These are phyloP conservation scores for Aphanomyces invadans DNA, from an alignment of 352 stramenopile genomes.

Conservation along the genomic window DNA sequence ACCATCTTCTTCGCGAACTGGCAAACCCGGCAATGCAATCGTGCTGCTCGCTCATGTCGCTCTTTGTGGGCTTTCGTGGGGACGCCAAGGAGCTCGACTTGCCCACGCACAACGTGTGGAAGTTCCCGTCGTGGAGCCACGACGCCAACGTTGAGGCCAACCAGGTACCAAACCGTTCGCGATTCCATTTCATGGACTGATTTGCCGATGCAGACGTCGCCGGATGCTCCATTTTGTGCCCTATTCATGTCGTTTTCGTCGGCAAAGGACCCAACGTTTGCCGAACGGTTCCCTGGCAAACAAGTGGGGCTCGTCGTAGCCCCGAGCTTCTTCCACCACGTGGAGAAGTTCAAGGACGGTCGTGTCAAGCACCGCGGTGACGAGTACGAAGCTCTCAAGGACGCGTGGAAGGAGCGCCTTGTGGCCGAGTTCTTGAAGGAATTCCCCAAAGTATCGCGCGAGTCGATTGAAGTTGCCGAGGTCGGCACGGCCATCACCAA, in stretches of 20 bases:
- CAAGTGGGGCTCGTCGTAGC: constrained; percentile 28
- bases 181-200: too few species aligned
- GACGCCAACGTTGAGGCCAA: constrained; percentile 29
- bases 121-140: constrained; percentile 31
- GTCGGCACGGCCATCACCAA: constrained; percentile 37
- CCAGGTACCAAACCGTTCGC: constrained; percentile 3
- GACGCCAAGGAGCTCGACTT: constrained; percentile 24
- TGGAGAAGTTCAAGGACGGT: constrained; percentile 31
- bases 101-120: constrained; percentile 32
- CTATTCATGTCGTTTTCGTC: constrained; percentile 27
- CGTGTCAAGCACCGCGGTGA: constrained; percentile 28
- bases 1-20: background rate
- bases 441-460: constrained; percentile 29
- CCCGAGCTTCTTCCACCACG: constrained; percentile 28
- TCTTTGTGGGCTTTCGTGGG: constrained; percentile 36
- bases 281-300: constrained; percentile 2
- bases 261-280: constrained; percentile 27
- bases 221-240: constrained; percentile 23
- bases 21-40: constrained; percentile 3
- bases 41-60: constrained; percentile 23
- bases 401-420: constrained; percentile 26
- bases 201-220: background rate
- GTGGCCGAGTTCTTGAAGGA: constrained; percentile 32
- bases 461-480: constrained; percentile 28
- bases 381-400: constrained; percentile 33